Percentiles rank a stretch among this genome's conserved stretches.
Conservation (phyloP, 2,329 filamentous ascomycete genomes). For the Colletotrichum cordylinicola region DNA sequence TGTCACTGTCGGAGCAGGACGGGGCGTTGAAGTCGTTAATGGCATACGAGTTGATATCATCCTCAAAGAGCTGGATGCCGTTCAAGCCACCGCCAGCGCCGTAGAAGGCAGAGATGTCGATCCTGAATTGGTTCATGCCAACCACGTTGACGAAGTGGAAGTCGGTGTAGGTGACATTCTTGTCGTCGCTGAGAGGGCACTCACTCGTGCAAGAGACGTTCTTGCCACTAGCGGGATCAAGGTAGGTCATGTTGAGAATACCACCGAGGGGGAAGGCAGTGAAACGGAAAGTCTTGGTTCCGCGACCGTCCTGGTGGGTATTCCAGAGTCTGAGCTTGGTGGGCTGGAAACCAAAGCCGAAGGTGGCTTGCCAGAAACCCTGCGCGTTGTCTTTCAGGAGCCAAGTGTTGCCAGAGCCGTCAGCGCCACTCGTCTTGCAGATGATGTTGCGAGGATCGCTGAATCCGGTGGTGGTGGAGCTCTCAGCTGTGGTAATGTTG, state of each 20-base stretch:
- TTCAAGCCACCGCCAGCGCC: slow-evolving; percentile 83
- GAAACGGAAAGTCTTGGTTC: slow-evolving; percentile 87
- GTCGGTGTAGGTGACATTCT: slow-evolving; percentile 75
- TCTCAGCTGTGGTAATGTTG: slow-evolving; percentile 71
- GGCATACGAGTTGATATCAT: slow-evolving; percentile 86
- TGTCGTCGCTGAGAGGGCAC: slow-evolving; percentile 82
- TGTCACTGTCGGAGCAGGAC: slow-evolving; percentile 65
- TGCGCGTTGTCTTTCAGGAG: slow-evolving; percentile 75
- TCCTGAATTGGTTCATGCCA: slow-evolving; percentile 85
- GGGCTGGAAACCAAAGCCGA: slow-evolving; percentile 84
- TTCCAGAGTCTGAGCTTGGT: slow-evolving; percentile 90
- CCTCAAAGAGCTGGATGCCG: slow-evolving; percentile 85
- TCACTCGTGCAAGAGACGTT: slow-evolving; percentile 77
- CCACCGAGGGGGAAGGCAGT: slow-evolving; percentile 85
- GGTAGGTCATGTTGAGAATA: slow-evolving; percentile 95
- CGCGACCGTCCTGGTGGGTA: slow-evolving; percentile 81
- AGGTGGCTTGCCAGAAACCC: slow-evolving; percentile 84
- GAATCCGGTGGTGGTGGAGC: slow-evolving; percentile 68
- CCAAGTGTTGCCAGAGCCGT: slow-evolving; percentile 81
- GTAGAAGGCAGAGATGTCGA: slow-evolving; percentile 89
- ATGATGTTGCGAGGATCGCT: slow-evolving; percentile 81
- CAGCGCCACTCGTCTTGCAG: slow-evolving; percentile 74
- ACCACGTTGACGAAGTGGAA: slow-evolving; percentile 89
- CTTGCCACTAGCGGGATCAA: slow-evolving; percentile 73
- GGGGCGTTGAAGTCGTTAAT: slow-evolving; percentile 90